Evolutionary conservation across 768 basidiomycete species (phyloP).

Genomic region (Suillus placidus): DNA sequence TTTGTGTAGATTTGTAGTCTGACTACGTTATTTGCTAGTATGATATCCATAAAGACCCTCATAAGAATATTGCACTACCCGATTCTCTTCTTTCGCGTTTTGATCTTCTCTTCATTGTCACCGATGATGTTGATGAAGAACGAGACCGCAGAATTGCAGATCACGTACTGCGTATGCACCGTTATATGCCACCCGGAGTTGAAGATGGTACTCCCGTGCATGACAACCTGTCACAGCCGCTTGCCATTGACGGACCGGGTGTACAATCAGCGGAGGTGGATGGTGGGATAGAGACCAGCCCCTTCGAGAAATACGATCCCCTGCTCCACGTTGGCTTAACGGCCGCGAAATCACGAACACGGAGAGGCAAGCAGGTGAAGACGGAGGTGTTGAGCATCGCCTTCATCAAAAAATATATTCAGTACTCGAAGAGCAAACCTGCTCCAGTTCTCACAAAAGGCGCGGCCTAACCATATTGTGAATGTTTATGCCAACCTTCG

Average conservation of each 20-base stretch:
- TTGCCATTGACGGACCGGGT: constrained; percentile 81
- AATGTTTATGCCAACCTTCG: constrained; percentile 88
- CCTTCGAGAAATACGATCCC: constrained; percentile 97
- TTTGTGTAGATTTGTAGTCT: constrained; percentile 13
- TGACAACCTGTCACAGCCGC: constrained; percentile 85
- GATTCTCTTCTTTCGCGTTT: constrained; percentile 98
- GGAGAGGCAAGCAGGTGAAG: constrained; percentile 60
- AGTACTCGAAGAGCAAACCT: constrained; percentile 90
- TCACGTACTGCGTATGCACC: constrained; percentile 96
- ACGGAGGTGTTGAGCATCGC: constrained; percentile 88
- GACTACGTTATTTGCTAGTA: constrained; percentile 57
- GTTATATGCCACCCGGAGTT: constrained; percentile 93
- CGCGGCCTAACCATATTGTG: constrained; percentile 93
- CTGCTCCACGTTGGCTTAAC: constrained; percentile 86
- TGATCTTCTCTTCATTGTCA: constrained; percentile 96
- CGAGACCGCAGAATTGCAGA: constrained; percentile 95
- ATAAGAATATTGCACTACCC: constrained; percentile 97
- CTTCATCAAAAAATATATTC: constrained; percentile 98
- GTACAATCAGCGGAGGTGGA: constrained; percentile 42
- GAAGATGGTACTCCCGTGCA: constrained; percentile 93
- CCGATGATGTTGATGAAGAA: constrained; percentile 95
- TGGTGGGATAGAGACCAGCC: constrained; percentile 51
- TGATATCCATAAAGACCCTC: constrained; percentile 99
- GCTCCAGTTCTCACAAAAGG: constrained; percentile 88
- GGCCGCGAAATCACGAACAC: constrained; percentile 49